A percentile compares a stretch with the other conserved stretches of the same genome.
Conservation (phyloP, 1,139 yeast genomes). For the Nakaseomyces uthaithaninus region DNA sequence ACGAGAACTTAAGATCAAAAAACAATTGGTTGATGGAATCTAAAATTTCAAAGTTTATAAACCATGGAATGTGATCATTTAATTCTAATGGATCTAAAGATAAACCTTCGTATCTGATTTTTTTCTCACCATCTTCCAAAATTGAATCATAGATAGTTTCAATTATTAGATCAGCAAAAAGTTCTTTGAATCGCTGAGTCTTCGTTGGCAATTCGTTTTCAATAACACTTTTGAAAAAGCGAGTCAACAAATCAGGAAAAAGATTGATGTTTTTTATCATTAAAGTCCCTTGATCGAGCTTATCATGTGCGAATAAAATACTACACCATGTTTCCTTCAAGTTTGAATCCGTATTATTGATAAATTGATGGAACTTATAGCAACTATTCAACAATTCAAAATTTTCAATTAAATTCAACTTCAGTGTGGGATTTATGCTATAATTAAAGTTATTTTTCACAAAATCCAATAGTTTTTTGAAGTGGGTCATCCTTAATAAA, state of each 20-base stretch:
- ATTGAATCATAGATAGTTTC: slow-evolving; percentile 37
- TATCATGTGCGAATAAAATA: slow-evolving; percentile 12
- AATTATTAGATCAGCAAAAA: slow-evolving; percentile 34
- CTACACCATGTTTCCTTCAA: slow-evolving; percentile 15
- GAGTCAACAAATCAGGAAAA: slow-evolving; percentile 36
- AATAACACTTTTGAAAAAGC: slow-evolving; percentile 31
- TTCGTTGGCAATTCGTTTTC: slow-evolving; percentile 13
- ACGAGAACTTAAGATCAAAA: slow-evolving; percentile 21
- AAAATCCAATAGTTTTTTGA: slow-evolving; percentile 41
- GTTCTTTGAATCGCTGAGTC: slow-evolving; percentile 27
- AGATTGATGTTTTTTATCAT: slow-evolving; percentile 30
- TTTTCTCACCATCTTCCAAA: slow-evolving; percentile 39
- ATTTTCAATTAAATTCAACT: slow-evolving; percentile 26
- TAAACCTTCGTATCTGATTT: slow-evolving; percentile 31
- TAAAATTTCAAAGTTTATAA: slow-evolving; percentile 23
- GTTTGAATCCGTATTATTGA: slow-evolving; percentile 11
- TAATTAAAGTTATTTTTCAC: slow-evolving; percentile 41
- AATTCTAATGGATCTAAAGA: slow-evolving; percentile 24
- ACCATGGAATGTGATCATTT: slow-evolving; percentile 33
- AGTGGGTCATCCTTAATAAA: slow-evolving; percentile 35
- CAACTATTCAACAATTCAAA: slow-evolving; percentile 53
- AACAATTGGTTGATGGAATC: slow-evolving; percentile 28
- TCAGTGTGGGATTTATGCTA: slow-evolving; percentile 29
- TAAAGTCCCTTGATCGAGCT: slow-evolving; percentile 12
- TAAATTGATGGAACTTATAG: slow-evolving; percentile 34